These are phyloP conservation scores for Pilatotrama ljubarskyi DNA, from an alignment of 768 basidiomycete genomes.

Conservation along the genomic window DNA sequence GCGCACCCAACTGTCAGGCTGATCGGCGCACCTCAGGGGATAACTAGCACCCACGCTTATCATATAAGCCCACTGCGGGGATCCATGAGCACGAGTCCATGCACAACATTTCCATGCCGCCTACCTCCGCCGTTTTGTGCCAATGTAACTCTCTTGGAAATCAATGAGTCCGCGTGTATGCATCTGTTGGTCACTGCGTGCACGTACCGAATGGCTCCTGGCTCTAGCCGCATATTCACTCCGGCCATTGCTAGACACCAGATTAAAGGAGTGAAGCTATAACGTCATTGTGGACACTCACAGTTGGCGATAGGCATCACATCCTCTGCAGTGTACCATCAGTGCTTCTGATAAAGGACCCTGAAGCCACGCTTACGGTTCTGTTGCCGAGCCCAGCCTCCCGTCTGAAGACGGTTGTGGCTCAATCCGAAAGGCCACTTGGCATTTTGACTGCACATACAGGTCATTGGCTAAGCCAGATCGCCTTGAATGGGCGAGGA, in stretches of 20 bases:
- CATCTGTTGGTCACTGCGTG: no score
- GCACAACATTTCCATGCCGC: no score
- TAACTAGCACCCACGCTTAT: conserved; percentile 27
- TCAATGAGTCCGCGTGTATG: neutral
- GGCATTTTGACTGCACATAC: conserved; percentile 39
- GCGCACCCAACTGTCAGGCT: neutral
- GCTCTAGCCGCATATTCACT: conserved; percentile 34
- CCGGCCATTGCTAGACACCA: conserved; percentile 30
- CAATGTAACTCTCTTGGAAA: conserved; percentile 34
- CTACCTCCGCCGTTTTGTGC: conserved; percentile 32
- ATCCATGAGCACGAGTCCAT: neutral
- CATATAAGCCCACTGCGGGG: conserved; percentile 31
- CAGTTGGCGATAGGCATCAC: conserved; percentile 41
- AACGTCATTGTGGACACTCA: conserved; percentile 8
- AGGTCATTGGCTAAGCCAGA: neutral
- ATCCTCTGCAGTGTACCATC: conserved; percentile 28
- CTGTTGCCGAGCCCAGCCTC: conserved; percentile 66
- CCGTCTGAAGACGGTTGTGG: conserved; percentile 56
- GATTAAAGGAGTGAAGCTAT: conserved; percentile 2
- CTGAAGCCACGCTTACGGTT: conserved; percentile 40
- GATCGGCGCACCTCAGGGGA: no score
- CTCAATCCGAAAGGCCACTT: conserved; percentile 70
- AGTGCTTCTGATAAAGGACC: neutral
- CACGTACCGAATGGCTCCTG: conserved; percentile 34
- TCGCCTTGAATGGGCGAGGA: neutral